These are phyloP conservation scores for Beta lomatogona DNA, from an alignment of 179 eudicot species.

Conservation along the genomic window DNA sequence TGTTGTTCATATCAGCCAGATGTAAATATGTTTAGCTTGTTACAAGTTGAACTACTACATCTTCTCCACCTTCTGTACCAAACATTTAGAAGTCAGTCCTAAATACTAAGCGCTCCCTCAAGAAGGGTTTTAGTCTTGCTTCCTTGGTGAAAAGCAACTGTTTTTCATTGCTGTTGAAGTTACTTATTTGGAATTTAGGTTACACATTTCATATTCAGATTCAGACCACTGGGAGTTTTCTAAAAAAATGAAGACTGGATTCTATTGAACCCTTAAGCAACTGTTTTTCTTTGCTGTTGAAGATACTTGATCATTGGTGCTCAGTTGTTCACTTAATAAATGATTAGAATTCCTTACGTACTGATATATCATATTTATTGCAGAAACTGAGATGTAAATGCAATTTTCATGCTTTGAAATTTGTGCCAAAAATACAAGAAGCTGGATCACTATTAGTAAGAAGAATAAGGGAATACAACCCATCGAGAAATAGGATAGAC, in stretches of 20 bases:
- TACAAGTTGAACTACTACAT: not conserved
- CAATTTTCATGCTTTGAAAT: constrained; percentile 87
- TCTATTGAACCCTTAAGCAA: too few relatives aligned
- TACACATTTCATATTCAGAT: too few relatives aligned
- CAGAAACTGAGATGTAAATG: constrained; percentile 97
- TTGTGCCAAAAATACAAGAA: constrained; percentile 73
- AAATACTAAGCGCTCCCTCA: not conserved
- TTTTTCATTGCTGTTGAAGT: not conserved
- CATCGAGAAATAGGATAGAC: constrained; percentile 50
- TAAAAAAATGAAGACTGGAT: too few relatives aligned
- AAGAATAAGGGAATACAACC: constrained; percentile 57
- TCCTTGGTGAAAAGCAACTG: not conserved
- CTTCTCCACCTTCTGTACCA: not conserved
- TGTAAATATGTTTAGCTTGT: not conserved
- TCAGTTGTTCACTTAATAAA: not conserved
- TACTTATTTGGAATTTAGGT: too few relatives aligned
- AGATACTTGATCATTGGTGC: constrained; percentile 3
- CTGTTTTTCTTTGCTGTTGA: not conserved
- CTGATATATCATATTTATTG: constrained; percentile 24
- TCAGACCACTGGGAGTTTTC: too few relatives aligned
- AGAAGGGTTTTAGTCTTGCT: not conserved
- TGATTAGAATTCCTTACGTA: not conserved
- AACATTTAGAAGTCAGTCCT: not conserved
- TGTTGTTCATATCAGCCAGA: not conserved
- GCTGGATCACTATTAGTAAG: constrained; percentile 62